Base-by-base conservation (phyloP, 2,329 filamentous ascomycete species). In the Scopulariopsis brevicaulis region DNA sequence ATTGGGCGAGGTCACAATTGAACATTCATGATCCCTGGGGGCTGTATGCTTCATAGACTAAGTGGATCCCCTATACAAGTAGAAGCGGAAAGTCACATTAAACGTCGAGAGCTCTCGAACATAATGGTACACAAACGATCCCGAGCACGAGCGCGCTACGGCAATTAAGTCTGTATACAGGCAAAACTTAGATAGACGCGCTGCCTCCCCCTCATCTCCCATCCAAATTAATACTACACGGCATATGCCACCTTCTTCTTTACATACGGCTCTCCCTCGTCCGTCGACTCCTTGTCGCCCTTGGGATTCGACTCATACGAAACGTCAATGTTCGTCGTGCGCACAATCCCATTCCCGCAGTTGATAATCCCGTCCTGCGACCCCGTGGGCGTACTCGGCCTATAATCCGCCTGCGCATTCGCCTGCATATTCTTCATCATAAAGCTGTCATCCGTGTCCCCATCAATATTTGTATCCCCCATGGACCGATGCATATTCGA, bases 381-480 rank as follows among this genome's bases (percentile, higher is more conserved):
- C 5, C 62, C 58, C 40, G 60, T 60, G 32, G 59, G 60, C 37
- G 62, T 63, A 1, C 57, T 58, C 22, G 56, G 53, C 54, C 62
- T 54, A 52, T 55, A 59, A 28, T 59, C 57, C 8, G 35, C 54
- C 51, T 58, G 59, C 15, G 58, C 60, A 43, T 58, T 60, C 24
- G 28, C 53, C n/a, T 57, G 40, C 56, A 63, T 60, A 15, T 61
- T n/a, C 59, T 62, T 62, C 62, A 63, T 63, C 43, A 35, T 48
- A 22, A 61, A 61, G 53, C 58, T 53, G 53, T 61, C 60, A 48
- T 62, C 61, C 20, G 4, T 20, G 24, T 56, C 54, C 43, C 56
- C 53, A 24, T 34, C 37, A 15, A 60, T 46, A 32, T 40, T 58
- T 22, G 62, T 59, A 1, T 52, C 24, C 3, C 59, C 58, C 56